Base-by-base conservation (phyloP, 768 basidiomycete species). In the Leccinum boreale region DNA sequence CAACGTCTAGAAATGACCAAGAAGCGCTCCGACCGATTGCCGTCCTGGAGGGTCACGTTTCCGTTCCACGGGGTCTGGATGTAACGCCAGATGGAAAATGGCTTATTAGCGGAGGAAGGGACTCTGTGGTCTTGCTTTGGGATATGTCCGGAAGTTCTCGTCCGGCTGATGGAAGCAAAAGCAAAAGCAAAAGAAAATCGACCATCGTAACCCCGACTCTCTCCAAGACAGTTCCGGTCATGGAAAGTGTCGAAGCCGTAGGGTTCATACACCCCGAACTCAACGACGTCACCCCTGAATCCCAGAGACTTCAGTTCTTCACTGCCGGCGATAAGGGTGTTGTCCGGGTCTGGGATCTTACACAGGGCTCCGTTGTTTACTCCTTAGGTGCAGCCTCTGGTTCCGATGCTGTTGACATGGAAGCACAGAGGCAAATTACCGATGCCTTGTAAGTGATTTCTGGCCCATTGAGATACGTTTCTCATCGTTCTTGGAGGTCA, bases 61-160 rank as follows among this genome's bases (percentile, higher is more conserved):
- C 92, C 36, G 95, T 98, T 36, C 94, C 96, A 10, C 80, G 97
- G 56, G 94, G 93, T 7, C 78, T 98, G 39, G 93, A 90, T 65
- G 84, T 94, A 23, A 89, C 90, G 4, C 68, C 71, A 7, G 94
- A 98, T 68, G 96, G 95, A 12, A 85, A 85, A 67, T 95, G 90
- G 88, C 81, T 97, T 23, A 77, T 98, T 57, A 94, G 87, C 57
- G 95, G 92, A 15, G 96, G 95, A 26, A 78, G 97, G 57, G 97
- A 99, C 73, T 87, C 92, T 8, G 94, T 98, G 1, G 89, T 93
- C 19, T 74, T 98, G 50, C 78, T 99, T 1, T 99, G 97, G 97
- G 91, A 98, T 66, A 77, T 97, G 29, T 62, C 72, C 26, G 17
- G 59, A 19, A 45, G 39, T 6, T 57, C 57, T 44, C 57, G 28